These are phyloP conservation scores for Dryadomyces sulphureus DNA, from an alignment of 2,329 filamentous ascomycete species.

Conservation along the genomic window DNA sequence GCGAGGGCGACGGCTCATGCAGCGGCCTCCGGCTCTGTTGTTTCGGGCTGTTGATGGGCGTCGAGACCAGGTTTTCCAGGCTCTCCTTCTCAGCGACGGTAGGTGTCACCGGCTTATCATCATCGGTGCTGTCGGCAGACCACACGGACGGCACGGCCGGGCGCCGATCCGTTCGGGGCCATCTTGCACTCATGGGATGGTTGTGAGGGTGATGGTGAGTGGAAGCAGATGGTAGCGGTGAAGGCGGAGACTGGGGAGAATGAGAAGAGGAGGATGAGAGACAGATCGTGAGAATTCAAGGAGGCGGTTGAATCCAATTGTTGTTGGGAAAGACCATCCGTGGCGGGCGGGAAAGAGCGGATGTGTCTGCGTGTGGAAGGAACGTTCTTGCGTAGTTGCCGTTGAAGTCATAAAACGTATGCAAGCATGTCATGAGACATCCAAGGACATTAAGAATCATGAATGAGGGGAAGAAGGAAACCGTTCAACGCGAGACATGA, in stretches of 20 bases:
- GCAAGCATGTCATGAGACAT: too few relatives aligned
- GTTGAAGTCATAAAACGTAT: too few relatives aligned
- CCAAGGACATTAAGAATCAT: too few relatives aligned
- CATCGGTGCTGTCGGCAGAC: neutral
- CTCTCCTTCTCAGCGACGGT: neutral
- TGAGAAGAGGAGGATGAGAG: slow-evolving; percentile 1
- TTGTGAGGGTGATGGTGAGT: too few relatives aligned
- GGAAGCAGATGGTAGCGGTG: too few relatives aligned
- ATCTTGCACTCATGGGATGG: slow-evolving; percentile 7
- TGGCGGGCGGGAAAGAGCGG: too few relatives aligned
- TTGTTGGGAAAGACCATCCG: too few relatives aligned
- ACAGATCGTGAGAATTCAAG: neutral
- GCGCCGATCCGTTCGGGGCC: slow-evolving; percentile 5
- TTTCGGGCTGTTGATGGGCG: neutral
- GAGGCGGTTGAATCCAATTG: neutral
- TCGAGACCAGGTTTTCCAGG: too few relatives aligned
- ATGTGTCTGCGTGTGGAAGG: too few relatives aligned
- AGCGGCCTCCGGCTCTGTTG: slow-evolving; percentile 19
- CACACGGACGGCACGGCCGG: neutral
- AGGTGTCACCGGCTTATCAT: neutral
- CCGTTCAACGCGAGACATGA: neutral
- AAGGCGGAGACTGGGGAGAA: neutral
- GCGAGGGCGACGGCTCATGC: slow-evolving; percentile 25
- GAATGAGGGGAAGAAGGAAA: neutral
- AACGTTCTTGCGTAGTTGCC: too few relatives aligned